Evolutionary conservation across 345 rosid species (phyloP), one percentile per base, ranked within the genome.

Genomic region (Eucalyptus regnans): DNA sequence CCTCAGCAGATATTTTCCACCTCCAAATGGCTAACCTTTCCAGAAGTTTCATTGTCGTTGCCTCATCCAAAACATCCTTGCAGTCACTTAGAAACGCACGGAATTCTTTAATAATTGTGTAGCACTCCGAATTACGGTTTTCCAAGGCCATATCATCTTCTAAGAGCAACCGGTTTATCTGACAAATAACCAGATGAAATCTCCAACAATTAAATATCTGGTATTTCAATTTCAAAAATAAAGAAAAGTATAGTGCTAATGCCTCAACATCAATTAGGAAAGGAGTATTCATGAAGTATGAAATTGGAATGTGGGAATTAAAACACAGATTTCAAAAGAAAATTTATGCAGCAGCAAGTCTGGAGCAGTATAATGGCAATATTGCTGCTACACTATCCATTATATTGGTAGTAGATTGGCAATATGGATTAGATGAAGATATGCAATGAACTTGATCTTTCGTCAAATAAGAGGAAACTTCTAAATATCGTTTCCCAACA

Each of bases 41-140:
- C 90, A 97, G 92, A 91, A 98, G 96, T 94, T 90, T 97, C 99
- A 98, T 97, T 68, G 99, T 96, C 64, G 99, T 98, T 92, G 97
- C 95, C 95, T 98, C 99, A 93, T 97, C 99, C 92, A 98, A 95
- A 58, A 97, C 99, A 93, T 97, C 97, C 92, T 96, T 96, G 95
- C 96, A 92, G 92, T 98, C 99, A 88, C 99, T 92, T 88, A 97
- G 96, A 93, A 98, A 98, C 90, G 99, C 99, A 93, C 98, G 94
- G 50, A 96, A 98, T 90, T 98, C 99, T 92, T 89, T 95, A 92
- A 97, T 96, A 91, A 97, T 93, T 84, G 94, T 92, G 87, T 95
- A 98, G 88, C 96, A 96, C 91, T 98, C 99, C 43, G 97, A 96
- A 91, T 93, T 92, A 52, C 88, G 97, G 93, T 96, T 96, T 90